These are phyloP conservation scores for Spencermartinsiella ligniputridi DNA, from an alignment of 1,139 yeast genomes.

Conservation along the genomic window DNA sequence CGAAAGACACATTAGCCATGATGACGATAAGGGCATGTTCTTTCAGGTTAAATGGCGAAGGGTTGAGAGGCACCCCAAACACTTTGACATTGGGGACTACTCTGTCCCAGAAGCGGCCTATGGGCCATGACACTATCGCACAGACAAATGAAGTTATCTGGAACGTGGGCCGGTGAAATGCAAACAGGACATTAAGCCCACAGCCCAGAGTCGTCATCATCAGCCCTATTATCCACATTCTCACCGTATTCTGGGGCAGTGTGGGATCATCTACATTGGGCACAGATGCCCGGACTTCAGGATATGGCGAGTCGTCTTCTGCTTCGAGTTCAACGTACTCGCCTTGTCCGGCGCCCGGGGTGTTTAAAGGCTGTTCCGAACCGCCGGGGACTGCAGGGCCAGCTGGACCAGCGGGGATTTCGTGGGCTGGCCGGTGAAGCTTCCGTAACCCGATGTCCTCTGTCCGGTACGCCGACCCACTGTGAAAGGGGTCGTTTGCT, in stretches of 20 bases:
- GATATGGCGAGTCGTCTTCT: conserved; percentile 54
- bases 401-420: not conserved
- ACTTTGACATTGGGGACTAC: conserved; percentile 46
- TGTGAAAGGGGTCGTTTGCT: not conserved
- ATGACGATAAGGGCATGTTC: conserved; percentile 64
- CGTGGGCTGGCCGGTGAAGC: not conserved
- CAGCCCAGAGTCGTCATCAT: conserved; percentile 57
- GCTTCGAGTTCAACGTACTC: conserved; percentile 41
- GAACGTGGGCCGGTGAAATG: conserved; percentile 55
- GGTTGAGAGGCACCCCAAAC: conserved; percentile 47
- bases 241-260: conserved; percentile 55
- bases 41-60: conserved; percentile 59
- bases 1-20: conserved; percentile 56
- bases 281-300: conserved; percentile 68
- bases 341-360: not conserved
- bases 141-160: conserved; percentile 52
- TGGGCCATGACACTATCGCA: conserved; percentile 58
- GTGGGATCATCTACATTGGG: conserved; percentile 55
- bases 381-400: not conserved
- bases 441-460: not conserved
- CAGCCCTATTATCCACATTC: conserved; percentile 55
- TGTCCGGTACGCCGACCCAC: not conserved
- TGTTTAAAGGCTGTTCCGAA: not conserved
- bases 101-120: conserved; percentile 50
- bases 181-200: conserved; percentile 56